Percentiles rank a stretch among this genome's conserved stretches.
Conservation (phyloP, 2,329 filamentous ascomycete species). For the Aspergillus costaricaensis region DNA sequence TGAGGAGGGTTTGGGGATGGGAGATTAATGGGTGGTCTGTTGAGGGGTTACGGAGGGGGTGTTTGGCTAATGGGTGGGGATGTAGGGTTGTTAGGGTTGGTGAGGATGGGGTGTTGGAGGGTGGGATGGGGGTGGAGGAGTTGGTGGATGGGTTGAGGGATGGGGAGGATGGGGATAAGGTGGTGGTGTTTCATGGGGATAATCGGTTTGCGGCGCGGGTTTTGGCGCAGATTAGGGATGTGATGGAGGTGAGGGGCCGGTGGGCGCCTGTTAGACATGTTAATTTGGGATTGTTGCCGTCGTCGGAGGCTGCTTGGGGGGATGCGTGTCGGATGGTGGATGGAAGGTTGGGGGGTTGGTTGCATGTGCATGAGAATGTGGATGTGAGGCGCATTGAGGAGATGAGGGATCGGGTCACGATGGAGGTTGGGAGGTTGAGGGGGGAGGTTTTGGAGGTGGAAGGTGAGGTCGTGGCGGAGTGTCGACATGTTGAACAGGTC, state of each 20-base stretch:
- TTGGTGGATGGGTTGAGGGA: constrained; percentile 39
- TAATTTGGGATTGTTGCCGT: constrained; percentile 60
- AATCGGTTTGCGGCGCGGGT: constrained; percentile 58
- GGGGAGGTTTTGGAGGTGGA: constrained; percentile 2
- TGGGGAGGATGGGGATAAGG: constrained; percentile 55
- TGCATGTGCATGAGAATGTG: constrained; percentile 64
- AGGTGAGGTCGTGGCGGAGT: constrained; percentile 22
- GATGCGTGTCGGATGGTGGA: constrained; percentile 54
- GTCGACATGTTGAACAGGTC: constrained; percentile 53
- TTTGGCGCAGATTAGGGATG: constrained; percentile 35
- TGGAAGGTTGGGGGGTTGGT: constrained; percentile 52
- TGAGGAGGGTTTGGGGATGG: constrained; percentile 75
- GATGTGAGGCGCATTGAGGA: constrained; percentile 47
- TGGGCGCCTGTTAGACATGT: constrained; percentile 53
- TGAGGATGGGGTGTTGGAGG: constrained; percentile 36
- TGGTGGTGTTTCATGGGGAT: constrained; percentile 70
- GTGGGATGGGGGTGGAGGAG: constrained; percentile 26
- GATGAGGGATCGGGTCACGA: constrained; percentile 41
- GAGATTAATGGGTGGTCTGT: constrained; percentile 88
- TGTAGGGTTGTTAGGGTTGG: constrained; percentile 55
- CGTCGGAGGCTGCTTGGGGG: constrained; percentile 52
- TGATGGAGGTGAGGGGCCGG: constrained; percentile 34
- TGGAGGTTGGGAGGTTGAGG: constrained; percentile 40
- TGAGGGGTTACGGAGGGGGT: constrained; percentile 77
- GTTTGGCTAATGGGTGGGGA: constrained; percentile 67